Percentiles rank a stretch among this genome's conserved stretches.
These are phyloP conservation scores for Vigna trinervia DNA, from an alignment of 306 rosid species.

Conservation along the genomic window DNA sequence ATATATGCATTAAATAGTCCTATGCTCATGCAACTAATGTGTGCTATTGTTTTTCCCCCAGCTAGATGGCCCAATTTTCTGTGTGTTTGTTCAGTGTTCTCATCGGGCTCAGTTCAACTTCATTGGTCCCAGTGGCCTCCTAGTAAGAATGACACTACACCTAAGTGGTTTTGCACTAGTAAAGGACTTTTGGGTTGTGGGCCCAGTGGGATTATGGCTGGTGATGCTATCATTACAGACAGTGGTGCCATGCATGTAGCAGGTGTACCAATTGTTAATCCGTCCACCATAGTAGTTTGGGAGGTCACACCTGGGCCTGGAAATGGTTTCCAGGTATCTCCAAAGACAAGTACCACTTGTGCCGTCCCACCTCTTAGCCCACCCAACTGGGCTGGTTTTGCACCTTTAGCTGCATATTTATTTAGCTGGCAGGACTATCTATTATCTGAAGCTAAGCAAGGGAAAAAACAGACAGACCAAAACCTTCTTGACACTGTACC, in stretches of 20 bases:
- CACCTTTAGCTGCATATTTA: conserved; percentile 91
- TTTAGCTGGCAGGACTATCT: conserved; percentile 96
- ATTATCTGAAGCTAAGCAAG: conserved; percentile 79
- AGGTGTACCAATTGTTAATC: conserved; percentile 97
- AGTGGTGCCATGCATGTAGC: conserved; percentile 99
- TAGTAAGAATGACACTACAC: conserved; percentile 65
- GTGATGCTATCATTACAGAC: conserved; percentile 97
- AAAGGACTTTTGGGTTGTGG: conserved; percentile 97
- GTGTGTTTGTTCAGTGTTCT: conserved; percentile 93
- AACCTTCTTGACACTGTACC: conserved; percentile 71
- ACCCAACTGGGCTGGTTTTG: conserved; percentile 88
- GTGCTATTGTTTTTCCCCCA: conserved; percentile 53
- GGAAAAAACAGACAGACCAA: conserved; percentile 72
- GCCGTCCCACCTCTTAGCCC: conserved; percentile 80
- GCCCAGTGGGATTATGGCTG: conserved; percentile 99
- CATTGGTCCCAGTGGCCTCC: conserved; percentile 99
- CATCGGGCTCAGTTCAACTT: conserved; percentile 98
- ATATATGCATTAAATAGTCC: conserved; percentile 19
- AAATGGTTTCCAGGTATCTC: conserved; percentile 83
- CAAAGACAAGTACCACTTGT: conserved; percentile 71
- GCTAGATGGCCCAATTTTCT: conserved; percentile 99
- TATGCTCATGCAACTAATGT: conserved; percentile 47
- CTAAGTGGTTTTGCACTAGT: conserved; percentile 97
- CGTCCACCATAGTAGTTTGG: conserved; percentile 99
- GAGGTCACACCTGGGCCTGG: conserved; percentile 99